Conservation (phyloP, 352 stramenopile species). For the Phytophthora megakarya region DNA sequence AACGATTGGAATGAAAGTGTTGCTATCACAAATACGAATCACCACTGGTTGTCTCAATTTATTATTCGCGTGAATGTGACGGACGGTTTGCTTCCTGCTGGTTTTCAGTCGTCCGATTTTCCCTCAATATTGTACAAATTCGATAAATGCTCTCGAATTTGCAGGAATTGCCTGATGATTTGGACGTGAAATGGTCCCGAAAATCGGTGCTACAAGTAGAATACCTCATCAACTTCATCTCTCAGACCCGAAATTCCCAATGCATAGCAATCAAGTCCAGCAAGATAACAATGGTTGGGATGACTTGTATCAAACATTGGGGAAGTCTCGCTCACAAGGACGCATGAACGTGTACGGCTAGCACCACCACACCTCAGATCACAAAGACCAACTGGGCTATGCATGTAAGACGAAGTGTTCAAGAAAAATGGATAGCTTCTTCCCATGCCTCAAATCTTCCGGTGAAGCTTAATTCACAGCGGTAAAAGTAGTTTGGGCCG, state of each 20-base stretch:
- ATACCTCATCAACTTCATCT: constrained; percentile 7
- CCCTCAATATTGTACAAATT: constrained; percentile 36
- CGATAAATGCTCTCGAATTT: constrained; percentile 48
- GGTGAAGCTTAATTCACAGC: too few species aligned
- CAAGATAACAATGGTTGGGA: constrained; percentile 35
- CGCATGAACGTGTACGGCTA: constrained; percentile 29
- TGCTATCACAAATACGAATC: constrained; percentile 23
- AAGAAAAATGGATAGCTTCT: not conserved
- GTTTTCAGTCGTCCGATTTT: constrained; percentile 39
- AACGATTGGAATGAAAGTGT: constrained; percentile 26
- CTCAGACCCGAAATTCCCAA: constrained; percentile 15
- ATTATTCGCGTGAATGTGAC: constrained; percentile 42
- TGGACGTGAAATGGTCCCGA: constrained; percentile 49
- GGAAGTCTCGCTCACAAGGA: constrained; percentile 9
- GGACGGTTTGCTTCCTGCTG: constrained; percentile 30
- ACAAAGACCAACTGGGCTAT: not conserved
- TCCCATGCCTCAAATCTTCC: too few species aligned
- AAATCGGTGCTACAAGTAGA: too few species aligned
- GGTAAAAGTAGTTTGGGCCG: too few species aligned
- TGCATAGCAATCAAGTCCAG: constrained; percentile 34
- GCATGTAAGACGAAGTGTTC: not conserved
- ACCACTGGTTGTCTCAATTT: constrained; percentile 36
- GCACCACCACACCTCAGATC: constrained; percentile 20
- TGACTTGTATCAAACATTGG: constrained; percentile 36
- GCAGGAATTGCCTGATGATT: constrained; percentile 28